These are phyloP conservation scores for Phyllostachys edulis DNA, from an alignment of 176 grass and related monocot species.

Conservation along the genomic window DNA sequence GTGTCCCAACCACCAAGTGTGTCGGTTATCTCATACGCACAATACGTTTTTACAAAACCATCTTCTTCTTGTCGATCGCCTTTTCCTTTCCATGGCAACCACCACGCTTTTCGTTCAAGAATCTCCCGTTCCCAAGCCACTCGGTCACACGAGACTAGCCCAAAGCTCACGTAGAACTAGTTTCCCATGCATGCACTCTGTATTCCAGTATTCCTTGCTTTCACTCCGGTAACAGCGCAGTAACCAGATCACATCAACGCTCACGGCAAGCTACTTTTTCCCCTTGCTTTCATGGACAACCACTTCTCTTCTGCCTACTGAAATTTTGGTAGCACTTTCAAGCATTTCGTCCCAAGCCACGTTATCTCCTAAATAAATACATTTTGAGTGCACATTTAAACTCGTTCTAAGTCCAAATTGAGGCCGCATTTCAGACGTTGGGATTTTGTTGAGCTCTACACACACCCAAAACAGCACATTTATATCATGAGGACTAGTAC, in stretches of 20 bases:
- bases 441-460: background rate
- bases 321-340: background rate
- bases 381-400: background rate
- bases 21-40: conserved; percentile 28
- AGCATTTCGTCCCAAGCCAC: background rate
- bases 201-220: conserved; percentile 22
- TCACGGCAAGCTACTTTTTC: conserved; percentile 21
- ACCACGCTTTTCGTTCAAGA: conserved; percentile 20
- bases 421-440: background rate
- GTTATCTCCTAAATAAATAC: background rate
- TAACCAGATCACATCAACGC: conserved; percentile 19
- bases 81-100: conserved; percentile 31
- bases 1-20: conserved; percentile 27
- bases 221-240: background rate
- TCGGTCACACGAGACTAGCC: background rate
- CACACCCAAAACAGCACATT: background rate
- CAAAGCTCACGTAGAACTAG: background rate
- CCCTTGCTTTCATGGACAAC: background rate
- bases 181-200: background rate
- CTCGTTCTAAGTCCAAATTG: background rate
- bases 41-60: background rate
- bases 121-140: conserved; percentile 13
- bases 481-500: background rate
- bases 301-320: background rate
- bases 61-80: background rate